A percentile compares a stretch with the other conserved stretches of the same genome.
Evolutionary conservation across 306 rosid genomes (phyloP).

Genomic region (Citrullus mucosospermus): DNA sequence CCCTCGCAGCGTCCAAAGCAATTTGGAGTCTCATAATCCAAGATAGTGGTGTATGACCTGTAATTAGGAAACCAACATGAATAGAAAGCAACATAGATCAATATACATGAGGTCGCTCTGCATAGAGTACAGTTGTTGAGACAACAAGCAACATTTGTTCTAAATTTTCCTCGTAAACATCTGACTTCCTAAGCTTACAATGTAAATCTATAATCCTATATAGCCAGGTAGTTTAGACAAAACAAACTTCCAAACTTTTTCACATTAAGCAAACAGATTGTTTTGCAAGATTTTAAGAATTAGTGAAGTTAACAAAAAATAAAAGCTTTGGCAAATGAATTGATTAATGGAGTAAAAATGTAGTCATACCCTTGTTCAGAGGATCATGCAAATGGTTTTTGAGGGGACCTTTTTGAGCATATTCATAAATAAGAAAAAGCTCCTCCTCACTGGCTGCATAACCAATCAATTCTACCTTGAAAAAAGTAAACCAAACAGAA

Average conservation of each 20-base stretch:
- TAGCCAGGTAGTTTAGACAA: not conserved
- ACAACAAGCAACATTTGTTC: not conserved
- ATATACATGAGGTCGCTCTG: not conserved
- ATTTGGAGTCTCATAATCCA: conserved; percentile 98
- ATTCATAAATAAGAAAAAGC: conserved; percentile 78
- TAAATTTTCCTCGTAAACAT: not conserved
- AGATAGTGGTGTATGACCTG: conserved; percentile 84
- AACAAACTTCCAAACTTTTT: not conserved
- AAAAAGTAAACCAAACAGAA: conserved; percentile 25
- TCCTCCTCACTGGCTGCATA: conserved; percentile 82
- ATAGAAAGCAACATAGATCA: not conserved
- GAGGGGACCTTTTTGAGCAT: conserved; percentile 91
- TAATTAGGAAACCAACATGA: not conserved
- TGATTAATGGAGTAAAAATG: not conserved
- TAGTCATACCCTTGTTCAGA: conserved; percentile 66
- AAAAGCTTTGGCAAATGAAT: not conserved
- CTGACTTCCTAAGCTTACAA: not conserved
- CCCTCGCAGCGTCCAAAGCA: conserved; percentile 88
- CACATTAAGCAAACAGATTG: not conserved
- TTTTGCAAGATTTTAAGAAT: not conserved
- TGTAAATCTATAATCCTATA: not conserved
- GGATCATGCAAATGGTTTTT: conserved; percentile 89
- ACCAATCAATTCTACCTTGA: conserved; percentile 99
- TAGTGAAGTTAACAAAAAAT: not conserved
- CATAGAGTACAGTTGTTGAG: not conserved